Evolutionary conservation across 148 eudicot species (phyloP), one percentile per base, ranked within the genome.

Genomic region (Chenopodium quinoa): DNA sequence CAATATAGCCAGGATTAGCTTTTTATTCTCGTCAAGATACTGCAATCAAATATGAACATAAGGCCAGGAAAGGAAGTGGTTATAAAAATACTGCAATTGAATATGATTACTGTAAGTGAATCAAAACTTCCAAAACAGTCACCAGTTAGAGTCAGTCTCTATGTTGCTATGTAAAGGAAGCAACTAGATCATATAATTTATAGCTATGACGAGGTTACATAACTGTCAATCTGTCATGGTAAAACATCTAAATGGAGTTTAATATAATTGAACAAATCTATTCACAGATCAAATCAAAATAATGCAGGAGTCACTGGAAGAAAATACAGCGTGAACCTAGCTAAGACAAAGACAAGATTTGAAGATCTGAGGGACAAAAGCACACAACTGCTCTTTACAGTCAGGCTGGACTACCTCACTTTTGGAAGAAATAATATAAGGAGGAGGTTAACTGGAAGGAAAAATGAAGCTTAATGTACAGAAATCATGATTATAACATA

Each of bases 1-100:
- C 95, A 96, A 71, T 73, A 96, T 96, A 71, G 97, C 98, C 85
- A 96, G 82, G 79, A 96, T 93, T 89, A 96, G 75, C 88, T 91
- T 94, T 86, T 94, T 96, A 90, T 96, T 96, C 89, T 96, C 98
- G 34, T 96, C 99, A 8, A 96, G 99, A 86, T 86, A 94, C 99
- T 96, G 91, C 91, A 90, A 72, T 65, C 71, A 44, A 71, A 63
- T 19, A 52, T 47, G n/a, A 40, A 29, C 16, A 48, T 46, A 40
- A 27, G 58, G 22, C 27, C 56, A 79, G 29, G 46, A n/a, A 7
- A 14, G 52, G 8, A 40, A 40, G 44, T 40, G 44, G 44, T 40
- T 40, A 40, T 40, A 40, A 40, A 5, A 6, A 40, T 40, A 40
- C 44, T 40, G 44, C 44, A 40, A 23, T 73, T 7, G 23, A 23